Conservation (phyloP, 164 flowering plant genomes). For the Chimonanthus salicifolius region DNA sequence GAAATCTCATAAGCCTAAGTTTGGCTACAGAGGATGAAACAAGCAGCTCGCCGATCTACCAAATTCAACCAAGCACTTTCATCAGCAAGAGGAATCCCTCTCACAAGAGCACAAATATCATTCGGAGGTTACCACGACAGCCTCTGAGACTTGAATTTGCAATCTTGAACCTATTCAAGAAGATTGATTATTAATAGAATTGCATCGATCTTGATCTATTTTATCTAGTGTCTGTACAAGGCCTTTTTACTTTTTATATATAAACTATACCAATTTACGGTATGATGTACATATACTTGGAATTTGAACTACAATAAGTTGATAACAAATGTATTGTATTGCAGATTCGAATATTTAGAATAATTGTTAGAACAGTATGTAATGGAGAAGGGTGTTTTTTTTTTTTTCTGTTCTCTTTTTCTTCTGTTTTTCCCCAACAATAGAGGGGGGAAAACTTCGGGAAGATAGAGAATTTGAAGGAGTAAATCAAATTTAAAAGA, state of each 20-base stretch:
- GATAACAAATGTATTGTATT: not conserved
- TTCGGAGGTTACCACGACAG: slow-evolving; percentile 1
- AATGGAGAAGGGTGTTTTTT: not conserved
- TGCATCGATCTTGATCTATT: not conserved
- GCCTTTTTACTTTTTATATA: not conserved
- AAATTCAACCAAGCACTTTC: slow-evolving; percentile 48
- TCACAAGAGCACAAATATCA: slow-evolving; percentile 32
- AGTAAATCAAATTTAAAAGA: not conserved
- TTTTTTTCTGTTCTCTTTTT: too few relatives aligned
- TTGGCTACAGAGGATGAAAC: slow-evolving; percentile 48
- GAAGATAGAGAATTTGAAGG: not conserved
- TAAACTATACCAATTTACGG: not conserved
- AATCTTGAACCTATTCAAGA: not conserved
- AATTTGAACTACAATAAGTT: not conserved
- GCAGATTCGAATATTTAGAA: not conserved
- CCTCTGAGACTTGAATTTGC: not conserved
- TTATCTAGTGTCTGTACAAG: not conserved
- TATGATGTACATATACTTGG: not conserved
- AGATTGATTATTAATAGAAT: not conserved
- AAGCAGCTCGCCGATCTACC: slow-evolving; percentile 43
- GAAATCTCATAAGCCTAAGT: not conserved
- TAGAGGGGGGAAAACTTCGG: not conserved
- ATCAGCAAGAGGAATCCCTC: slow-evolving; percentile 36
- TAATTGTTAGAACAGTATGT: not conserved
- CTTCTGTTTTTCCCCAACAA: not conserved